Base-by-base conservation (phyloP, 2,329 filamentous ascomycete species). In the Botryotinia convoluta region DNA sequence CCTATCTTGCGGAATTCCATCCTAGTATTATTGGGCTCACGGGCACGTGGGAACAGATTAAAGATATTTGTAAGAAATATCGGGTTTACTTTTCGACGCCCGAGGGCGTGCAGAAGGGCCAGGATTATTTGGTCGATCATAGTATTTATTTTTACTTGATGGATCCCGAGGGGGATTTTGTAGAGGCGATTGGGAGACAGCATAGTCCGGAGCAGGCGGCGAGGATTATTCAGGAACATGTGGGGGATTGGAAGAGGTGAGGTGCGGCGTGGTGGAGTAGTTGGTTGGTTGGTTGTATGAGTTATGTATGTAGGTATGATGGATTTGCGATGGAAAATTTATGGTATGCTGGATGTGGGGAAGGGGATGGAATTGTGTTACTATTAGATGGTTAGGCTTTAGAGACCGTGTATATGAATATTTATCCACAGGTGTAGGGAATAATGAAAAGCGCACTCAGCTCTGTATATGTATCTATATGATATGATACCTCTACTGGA, bases 131-230 rank as follows among this genome's bases (percentile, higher is more conserved):
- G 79, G 96, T 99, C 20, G 96, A 99, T 83, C 96, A 99, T 85
- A 98, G 94, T 83, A 99, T 99, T 78, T 99, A 99, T 86, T 99
- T 99, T 80, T 99, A 99, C 83, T 85, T 99, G 78, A 99, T 99
- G 96, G 96, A 98, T 82, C 96, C 96, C 0, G 95, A 98, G 78
- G 95, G 95, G 32, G 95, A 99, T 82, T 99, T 99, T 83, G 95
- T 99, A 42, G 97, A 99, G 85, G 97, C 95, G 20, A 91, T 99
- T 80, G 96, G 96, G 29, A 87, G 96, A 75, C 96, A 99, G 84
- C 95, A 98, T 84, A 97, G 93, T 60, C 93, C 95, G 1, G 91
- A 96, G 75, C 89, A 93, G 79, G 96, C 91, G 1, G 93, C 95
- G 10, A 91, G 90, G 83, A 85, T 98, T 73, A 98, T 99, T 72